Percentiles rank a stretch among this genome's conserved stretches.
Evolutionary conservation across 2,329 filamentous ascomycete species (phyloP).

Genomic region (Botryotinia calthae): DNA sequence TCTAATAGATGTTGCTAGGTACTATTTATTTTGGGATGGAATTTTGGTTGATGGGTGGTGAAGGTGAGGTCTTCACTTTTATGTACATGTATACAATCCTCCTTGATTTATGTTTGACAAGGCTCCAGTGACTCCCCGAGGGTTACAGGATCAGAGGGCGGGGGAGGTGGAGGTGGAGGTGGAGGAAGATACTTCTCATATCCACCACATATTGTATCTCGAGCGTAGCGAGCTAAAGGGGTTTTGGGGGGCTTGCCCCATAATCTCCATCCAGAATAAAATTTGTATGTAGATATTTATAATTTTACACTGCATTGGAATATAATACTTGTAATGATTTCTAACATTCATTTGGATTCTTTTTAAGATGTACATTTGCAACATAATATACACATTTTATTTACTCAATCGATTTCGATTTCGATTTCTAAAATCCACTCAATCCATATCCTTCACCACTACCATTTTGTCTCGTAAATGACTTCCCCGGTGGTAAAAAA

Average conservation of each 20-base stretch:
- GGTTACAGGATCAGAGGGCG: background rate
- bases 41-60: background rate
- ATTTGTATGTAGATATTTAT: background rate
- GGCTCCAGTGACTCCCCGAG: background rate
- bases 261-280: background rate
- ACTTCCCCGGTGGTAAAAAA: background rate
- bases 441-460: constrained; percentile 15
- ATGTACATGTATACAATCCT: background rate
- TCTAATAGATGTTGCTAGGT: background rate
- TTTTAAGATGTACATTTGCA: constrained; percentile 8
- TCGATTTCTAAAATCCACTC: background rate
- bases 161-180: background rate
- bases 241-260: background rate
- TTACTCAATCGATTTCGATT: background rate
- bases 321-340: background rate
- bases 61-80: background rate
- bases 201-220: background rate
- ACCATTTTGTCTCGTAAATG: background rate
- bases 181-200: background rate
- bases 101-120: background rate
- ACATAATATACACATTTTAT: constrained; percentile 16
- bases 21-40: background rate
- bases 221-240: background rate
- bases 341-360: background rate
- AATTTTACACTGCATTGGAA: background rate